Evolutionary conservation across 768 basidiomycete genomes (phyloP).

Genomic region (Auriscalpium orientale): DNA sequence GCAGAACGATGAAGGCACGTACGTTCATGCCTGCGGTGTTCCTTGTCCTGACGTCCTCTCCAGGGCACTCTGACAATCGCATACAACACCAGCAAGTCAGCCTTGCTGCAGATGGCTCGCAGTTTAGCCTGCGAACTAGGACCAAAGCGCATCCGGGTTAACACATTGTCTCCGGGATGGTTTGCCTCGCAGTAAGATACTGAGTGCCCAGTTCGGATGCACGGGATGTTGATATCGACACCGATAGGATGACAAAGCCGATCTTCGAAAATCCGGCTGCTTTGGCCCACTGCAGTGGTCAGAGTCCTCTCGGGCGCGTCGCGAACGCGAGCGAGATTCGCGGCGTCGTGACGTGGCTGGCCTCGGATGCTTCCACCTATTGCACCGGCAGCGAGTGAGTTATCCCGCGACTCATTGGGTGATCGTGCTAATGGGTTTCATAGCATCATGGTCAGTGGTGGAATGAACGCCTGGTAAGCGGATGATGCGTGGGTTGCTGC

Average conservation of each 20-base stretch:
- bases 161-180: slow-evolving; percentile 66
- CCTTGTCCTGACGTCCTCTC: background rate
- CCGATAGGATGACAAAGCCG: background rate
- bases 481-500: no score
- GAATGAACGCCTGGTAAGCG: background rate
- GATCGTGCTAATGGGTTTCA: slow-evolving; percentile 8
- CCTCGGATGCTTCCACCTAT: slow-evolving; percentile 65
- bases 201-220: background rate
- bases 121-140: slow-evolving; percentile 78
- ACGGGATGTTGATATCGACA: background rate
- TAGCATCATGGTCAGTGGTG: slow-evolving; percentile 5
- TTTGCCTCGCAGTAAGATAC: slow-evolving; percentile 43
- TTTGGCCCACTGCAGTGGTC: background rate
- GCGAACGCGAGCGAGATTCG: slow-evolving; percentile 65
- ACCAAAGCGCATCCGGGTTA: slow-evolving; percentile 55
- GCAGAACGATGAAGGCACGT: slow-evolving; percentile 55
- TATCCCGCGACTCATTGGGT: background rate
- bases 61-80: slow-evolving; percentile 67
- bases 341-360: slow-evolving; percentile 62
- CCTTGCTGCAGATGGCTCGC: slow-evolving; percentile 69
- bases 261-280: background rate
- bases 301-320: slow-evolving; percentile 50
- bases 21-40: background rate
- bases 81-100: slow-evolving; percentile 70
- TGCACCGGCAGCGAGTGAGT: slow-evolving; percentile 77